Conservation (phyloP, 108 stramenopile species). For the Cyclotella baltica region DNA sequence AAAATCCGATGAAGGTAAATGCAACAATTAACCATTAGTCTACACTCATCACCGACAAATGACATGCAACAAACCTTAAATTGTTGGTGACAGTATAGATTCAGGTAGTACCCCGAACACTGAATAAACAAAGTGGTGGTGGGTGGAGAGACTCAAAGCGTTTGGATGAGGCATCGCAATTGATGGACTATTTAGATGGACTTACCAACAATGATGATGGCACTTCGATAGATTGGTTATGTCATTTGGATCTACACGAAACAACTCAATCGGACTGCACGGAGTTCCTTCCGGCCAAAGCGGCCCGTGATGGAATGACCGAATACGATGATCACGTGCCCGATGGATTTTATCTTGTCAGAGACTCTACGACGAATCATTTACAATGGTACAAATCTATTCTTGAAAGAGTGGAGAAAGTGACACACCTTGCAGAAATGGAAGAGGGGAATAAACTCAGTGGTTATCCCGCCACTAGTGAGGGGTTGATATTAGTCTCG, state of each 20-base stretch:
- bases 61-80: no score
- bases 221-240: conserved; percentile 30
- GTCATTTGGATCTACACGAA: conserved; percentile 82
- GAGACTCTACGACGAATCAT: no score
- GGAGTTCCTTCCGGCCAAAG: conserved; percentile 75
- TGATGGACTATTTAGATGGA: conserved; percentile 26
- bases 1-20: no score
- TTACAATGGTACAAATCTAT: no score
- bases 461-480: conserved; percentile 18
- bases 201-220: neutral
- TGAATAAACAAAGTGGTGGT: conserved; percentile 61
- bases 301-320: conserved; percentile 63
- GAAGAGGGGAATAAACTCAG: conserved; percentile 18
- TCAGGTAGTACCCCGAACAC: conserved; percentile 44
- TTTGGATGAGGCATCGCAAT: conserved; percentile 17
- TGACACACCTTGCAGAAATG: no score
- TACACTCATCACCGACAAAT: no score
- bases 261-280: conserved; percentile 80
- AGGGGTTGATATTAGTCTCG: conserved; percentile 14
- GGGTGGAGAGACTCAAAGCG: neutral
- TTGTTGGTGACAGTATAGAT: conserved; percentile 77
- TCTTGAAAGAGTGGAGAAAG: no score
- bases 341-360: no score
- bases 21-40: no score
- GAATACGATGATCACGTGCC: no score